Conservation (phyloP, 768 basidiomycete genomes). For the Phaffia australis region DNA sequence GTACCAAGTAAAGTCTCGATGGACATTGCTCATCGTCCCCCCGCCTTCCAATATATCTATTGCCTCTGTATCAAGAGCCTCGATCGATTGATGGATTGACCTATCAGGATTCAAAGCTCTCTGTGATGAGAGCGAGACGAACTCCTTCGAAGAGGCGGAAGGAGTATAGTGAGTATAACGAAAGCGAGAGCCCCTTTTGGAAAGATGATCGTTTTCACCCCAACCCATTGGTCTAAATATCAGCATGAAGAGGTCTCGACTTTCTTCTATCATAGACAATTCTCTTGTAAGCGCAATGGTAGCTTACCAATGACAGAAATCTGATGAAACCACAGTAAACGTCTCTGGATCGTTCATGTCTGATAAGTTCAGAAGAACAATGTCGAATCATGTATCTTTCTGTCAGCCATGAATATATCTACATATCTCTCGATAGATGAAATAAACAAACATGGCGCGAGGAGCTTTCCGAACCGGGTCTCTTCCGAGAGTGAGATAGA, state of each 20-base stretch:
- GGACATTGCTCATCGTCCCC: constrained; percentile 22
- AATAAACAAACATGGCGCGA: constrained; percentile 53
- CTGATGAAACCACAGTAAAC: constrained; percentile 80
- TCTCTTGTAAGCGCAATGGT: not conserved
- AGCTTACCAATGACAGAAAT: constrained; percentile 92
- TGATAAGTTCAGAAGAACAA: not conserved
- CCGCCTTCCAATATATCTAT: constrained; percentile 46
- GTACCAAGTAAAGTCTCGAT: constrained; percentile 34
- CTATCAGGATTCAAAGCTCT: constrained; percentile 29
- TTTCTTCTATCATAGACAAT: no score
- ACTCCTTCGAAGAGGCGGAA: constrained; percentile 44
- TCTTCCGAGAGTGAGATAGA: constrained; percentile 55
- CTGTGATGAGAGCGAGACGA: constrained; percentile 29
- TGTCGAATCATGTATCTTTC: not conserved
- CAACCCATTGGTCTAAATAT: not conserved
- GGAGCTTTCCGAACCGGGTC: constrained; percentile 52
- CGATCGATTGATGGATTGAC: constrained; percentile 74
- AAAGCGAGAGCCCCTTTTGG: constrained; percentile 59
- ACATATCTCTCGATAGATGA: not conserved
- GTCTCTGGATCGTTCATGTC: constrained; percentile 64
- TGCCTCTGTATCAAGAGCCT: constrained; percentile 72
- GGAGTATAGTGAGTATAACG: constrained; percentile 81
- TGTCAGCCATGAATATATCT: constrained; percentile 20
- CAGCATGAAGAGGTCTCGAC: no score
- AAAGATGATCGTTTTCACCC: not conserved